Evolutionary conservation across 495 filamentous ascomycete genomes (phyloP), one percentile per base, ranked within the genome.

Genomic region (Annulohypoxylon maeteangense): DNA sequence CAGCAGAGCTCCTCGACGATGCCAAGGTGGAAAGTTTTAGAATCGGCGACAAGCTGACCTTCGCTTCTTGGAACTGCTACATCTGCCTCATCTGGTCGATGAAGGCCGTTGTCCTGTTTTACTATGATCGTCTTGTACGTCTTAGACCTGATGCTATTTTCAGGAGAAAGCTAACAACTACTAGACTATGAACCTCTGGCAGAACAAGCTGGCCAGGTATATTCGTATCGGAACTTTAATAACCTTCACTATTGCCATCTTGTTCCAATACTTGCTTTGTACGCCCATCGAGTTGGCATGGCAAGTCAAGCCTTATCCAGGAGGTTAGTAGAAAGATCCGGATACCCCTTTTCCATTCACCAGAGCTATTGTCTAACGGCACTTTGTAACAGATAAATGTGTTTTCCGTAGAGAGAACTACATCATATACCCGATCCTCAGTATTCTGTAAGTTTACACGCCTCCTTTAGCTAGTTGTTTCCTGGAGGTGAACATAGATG

Each of bases 11-110:
- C 42, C 63, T 66, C 18, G 11, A 23, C 63, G 42, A 58, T 31
- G 44, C 18, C 14, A 25, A 36, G n/a, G 63, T 66, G 4, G 53
- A 66, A 51, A 66, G 63, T 11, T 29, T 59, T 10, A 66, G 63
- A 22, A 22, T 59, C 11, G 63, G 63, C 40, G 63, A 66, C 42
- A 66, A 66, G 44, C 27, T 66, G 14, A 66, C 54, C 3, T 66
- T 66, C 14, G 63, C 63, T 6, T 58, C 40, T 51, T 66, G 63
- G 63, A 25, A 38, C 7, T 66, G 63, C 14, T 66, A 66, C 10
- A 58, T 66, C 31, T 59, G 63, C 29, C 63, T 66, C 4, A 66
- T 59, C 27, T 66, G 63, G 63, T 59, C 63, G 29, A 66, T 66
- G 63, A 66, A 66, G 31, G 63, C 38, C 3, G 31, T 66, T 29